Evolutionary conservation across 2,329 filamentous ascomycete species (phyloP).

Genomic region (Sphaceloma murrayae): DNA sequence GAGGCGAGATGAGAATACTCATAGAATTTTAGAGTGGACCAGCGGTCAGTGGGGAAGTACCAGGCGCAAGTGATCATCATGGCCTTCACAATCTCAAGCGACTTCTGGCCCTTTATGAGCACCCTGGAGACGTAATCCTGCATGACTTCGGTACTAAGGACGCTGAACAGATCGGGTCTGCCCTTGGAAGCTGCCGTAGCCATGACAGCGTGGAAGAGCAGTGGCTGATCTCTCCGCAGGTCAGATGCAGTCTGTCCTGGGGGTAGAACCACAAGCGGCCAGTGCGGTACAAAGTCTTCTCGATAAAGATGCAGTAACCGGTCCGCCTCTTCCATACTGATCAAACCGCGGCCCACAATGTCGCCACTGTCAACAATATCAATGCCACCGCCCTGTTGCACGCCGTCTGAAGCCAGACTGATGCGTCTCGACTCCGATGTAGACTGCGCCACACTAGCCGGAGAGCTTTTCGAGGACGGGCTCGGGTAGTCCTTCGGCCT

Average conservation of each 20-base stretch:
- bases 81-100: constrained; percentile 43
- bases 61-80: constrained; percentile 41
- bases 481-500: not conserved
- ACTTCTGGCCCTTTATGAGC: constrained; percentile 43
- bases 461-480: not conserved
- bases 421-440: not conserved
- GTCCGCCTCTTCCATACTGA: constrained; percentile 47
- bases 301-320: constrained; percentile 51
- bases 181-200: constrained; percentile 52
- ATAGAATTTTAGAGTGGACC: constrained; percentile 41
- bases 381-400: no score
- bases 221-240: constrained; percentile 50
- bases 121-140: constrained; percentile 40
- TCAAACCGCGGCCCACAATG: constrained; percentile 49
- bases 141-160: constrained; percentile 41
- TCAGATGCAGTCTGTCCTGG: constrained; percentile 45
- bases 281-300: constrained; percentile 50
- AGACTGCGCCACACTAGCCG: not conserved
- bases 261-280: constrained; percentile 55
- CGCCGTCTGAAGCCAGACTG: constrained; percentile 16
- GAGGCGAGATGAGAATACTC: constrained; percentile 45
- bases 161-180: constrained; percentile 35
- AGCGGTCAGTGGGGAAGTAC: constrained; percentile 42
- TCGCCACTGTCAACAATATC: no score
- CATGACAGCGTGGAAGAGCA: constrained; percentile 62